Percentiles rank a stretch among this genome's conserved stretches.
Evolutionary conservation across 768 basidiomycete genomes (phyloP).

Genomic region (Cystofilobasidium macerans): DNA sequence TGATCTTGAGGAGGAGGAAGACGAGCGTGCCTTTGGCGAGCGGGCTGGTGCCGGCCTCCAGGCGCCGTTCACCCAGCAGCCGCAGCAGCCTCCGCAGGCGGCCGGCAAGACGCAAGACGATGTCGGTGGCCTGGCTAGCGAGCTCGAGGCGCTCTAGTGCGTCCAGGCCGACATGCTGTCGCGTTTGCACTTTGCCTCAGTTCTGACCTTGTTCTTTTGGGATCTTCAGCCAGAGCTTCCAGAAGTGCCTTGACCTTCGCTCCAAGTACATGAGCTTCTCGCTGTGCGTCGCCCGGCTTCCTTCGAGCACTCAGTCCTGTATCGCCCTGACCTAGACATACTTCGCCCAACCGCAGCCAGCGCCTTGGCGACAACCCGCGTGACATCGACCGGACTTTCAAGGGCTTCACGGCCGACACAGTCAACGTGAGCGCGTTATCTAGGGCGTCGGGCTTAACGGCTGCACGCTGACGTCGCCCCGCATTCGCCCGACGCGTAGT

Average conservation of each 20-base stretch:
- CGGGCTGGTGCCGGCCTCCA: background rate
- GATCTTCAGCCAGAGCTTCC: conserved; percentile 51
- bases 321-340: too few species aligned
- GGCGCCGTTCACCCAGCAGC: background rate
- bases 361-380: conserved; percentile 87
- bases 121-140: conserved; percentile 34
- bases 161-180: conserved; percentile 13
- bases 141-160: conserved; percentile 39
- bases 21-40: background rate
- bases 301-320: too few species aligned
- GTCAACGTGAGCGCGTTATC: conserved; percentile 33
- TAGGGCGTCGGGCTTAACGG: background rate
- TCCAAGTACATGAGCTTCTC: conserved; percentile 91
- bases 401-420: conserved; percentile 43
- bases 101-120: background rate
- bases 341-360: conserved; percentile 42
- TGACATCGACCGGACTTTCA: conserved; percentile 73
- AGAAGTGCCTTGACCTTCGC: conserved; percentile 74
- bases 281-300: conserved; percentile 32
- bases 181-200: background rate
- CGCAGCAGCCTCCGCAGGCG: background rate
- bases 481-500: background rate
- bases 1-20: conserved; percentile 26
- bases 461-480: background rate
- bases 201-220: background rate